phyloP scores from a whole-genome alignment of 495 filamentous ascomycete genomes.

The Aspergillus asperescens region DNA sequence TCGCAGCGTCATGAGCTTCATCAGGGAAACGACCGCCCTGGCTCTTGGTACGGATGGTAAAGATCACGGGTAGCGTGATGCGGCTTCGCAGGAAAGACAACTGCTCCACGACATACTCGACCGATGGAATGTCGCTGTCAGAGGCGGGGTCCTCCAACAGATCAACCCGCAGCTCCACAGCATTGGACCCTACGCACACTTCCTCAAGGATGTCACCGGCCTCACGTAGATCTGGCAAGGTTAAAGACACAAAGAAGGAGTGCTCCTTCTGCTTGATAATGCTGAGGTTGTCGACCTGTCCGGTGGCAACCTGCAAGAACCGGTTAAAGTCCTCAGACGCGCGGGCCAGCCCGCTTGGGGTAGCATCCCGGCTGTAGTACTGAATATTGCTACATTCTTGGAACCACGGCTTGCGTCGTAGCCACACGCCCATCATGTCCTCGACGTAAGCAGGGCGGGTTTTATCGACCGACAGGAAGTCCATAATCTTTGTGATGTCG shows the following conservation, averaged over 20 bases:
- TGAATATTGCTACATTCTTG: constrained; percentile 92
- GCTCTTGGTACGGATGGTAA: constrained; percentile 78
- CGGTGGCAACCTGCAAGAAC: constrained; percentile 70
- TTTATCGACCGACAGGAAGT: constrained; percentile 84
- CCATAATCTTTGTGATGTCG: constrained; percentile 82
- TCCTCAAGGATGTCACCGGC: constrained; percentile 60
- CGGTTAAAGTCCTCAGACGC: constrained; percentile 72
- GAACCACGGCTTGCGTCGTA: constrained; percentile 87
- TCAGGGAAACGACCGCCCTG: constrained; percentile 92
- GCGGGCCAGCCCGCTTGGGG: constrained; percentile 44
- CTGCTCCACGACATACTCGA: constrained; percentile 76
- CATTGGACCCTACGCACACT: constrained; percentile 81
- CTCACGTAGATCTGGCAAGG: constrained; percentile 64
- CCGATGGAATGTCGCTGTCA: constrained; percentile 51
- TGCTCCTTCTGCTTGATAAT: constrained; percentile 63
- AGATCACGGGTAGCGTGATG: constrained; percentile 82
- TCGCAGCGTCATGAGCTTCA: constrained; percentile 59
- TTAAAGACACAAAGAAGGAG: constrained; percentile 91
- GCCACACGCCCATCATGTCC: constrained; percentile 88
- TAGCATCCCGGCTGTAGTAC: constrained; percentile 73
- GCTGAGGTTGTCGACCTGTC: constrained; percentile 59
- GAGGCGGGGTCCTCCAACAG: constrained; percentile 70
- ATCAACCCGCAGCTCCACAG: constrained; percentile 92
- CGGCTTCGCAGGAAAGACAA: constrained; percentile 71
- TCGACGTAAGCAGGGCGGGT: constrained; percentile 89